Evolutionary conservation across 2,329 filamentous ascomycete species (phyloP).

Genomic region (Pestalotiopsis sp.): DNA sequence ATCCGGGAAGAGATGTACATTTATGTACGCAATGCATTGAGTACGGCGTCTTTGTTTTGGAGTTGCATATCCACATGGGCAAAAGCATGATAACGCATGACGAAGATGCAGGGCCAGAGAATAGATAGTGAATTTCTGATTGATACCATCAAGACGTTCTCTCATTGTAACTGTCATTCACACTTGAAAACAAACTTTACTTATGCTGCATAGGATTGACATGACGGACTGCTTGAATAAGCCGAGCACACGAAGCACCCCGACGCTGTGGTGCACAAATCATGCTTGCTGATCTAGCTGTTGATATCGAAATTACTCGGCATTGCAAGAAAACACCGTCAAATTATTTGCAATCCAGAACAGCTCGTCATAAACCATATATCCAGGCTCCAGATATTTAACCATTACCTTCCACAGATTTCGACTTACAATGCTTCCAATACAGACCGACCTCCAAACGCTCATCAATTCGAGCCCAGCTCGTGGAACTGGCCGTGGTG

Average conservation of each 20-base stretch:
- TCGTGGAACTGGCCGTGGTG: conserved; percentile 44
- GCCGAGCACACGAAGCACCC: no score
- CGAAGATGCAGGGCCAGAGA: background rate
- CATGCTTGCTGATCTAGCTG: no score
- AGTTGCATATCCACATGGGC: conserved; percentile 7
- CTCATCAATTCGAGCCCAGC: conserved; percentile 22
- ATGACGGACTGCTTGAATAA: no score
- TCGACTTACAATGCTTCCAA: background rate
- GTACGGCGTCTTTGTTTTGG: conserved; percentile 21
- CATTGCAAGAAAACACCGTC: background rate
- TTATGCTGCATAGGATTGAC: no score
- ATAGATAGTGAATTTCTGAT: background rate
- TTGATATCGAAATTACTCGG: background rate
- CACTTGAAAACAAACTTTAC: no score
- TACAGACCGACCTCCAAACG: background rate
- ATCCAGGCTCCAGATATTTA: background rate
- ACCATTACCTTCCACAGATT: background rate
- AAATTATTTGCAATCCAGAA: background rate
- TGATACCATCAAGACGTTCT: background rate
- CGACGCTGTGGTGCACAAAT: no score
- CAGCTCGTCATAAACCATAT: background rate
- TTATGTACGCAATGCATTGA: conserved; percentile 3
- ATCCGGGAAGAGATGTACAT: background rate
- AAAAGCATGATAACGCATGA: conserved; percentile 15
- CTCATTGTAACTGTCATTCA: background rate